These are phyloP conservation scores for Fusarium sp. DNA, from an alignment of 2,329 filamentous ascomycete species.

Conservation along the genomic window DNA sequence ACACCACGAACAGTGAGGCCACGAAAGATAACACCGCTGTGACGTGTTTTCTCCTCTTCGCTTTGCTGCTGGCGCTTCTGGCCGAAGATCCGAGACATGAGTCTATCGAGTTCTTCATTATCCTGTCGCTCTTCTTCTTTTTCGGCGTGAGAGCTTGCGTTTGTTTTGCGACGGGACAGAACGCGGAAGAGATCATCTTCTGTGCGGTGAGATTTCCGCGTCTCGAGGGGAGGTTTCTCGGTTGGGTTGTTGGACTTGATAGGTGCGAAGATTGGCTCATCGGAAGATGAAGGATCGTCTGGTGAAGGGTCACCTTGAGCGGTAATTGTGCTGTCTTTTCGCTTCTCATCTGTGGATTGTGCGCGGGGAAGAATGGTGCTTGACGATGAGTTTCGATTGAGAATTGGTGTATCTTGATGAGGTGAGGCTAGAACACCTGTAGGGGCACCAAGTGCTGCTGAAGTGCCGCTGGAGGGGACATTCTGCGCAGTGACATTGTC, in stretches of 20 bases:
- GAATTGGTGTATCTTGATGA: neutral
- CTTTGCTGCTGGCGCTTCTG: slow-evolving; percentile 72
- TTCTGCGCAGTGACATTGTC: neutral
- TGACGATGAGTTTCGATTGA: slow-evolving; percentile 21
- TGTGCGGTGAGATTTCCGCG: slow-evolving; percentile 49
- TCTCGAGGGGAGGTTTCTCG: slow-evolving; percentile 39
- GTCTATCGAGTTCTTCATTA: slow-evolving; percentile 66
- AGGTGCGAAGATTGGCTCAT: slow-evolving; percentile 45
- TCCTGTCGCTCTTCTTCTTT: slow-evolving; percentile 54
- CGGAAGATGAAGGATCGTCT: neutral
- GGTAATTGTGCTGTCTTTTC: neutral
- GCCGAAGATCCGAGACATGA: slow-evolving; percentile 81
- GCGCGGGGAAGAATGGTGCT: slow-evolving; percentile 21
- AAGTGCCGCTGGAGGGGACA: slow-evolving; percentile 8
- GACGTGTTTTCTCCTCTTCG: slow-evolving; percentile 77
- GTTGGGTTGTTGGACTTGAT: slow-evolving; percentile 45
- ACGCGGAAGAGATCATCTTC: slow-evolving; percentile 67
- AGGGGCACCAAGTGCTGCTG: slow-evolving; percentile 12
- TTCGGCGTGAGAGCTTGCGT: slow-evolving; percentile 52
- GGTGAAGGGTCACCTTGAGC: too few relatives aligned
- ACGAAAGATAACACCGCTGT: slow-evolving; percentile 78
- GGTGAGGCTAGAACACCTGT: slow-evolving; percentile 8
- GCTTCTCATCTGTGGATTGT: slow-evolving; percentile 1
- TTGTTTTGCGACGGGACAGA: slow-evolving; percentile 64
- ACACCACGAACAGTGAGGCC: slow-evolving; percentile 77